These are phyloP conservation scores for Chamaecrista fasciculata DNA, from an alignment of 306 rosid species.

Conservation along the genomic window DNA sequence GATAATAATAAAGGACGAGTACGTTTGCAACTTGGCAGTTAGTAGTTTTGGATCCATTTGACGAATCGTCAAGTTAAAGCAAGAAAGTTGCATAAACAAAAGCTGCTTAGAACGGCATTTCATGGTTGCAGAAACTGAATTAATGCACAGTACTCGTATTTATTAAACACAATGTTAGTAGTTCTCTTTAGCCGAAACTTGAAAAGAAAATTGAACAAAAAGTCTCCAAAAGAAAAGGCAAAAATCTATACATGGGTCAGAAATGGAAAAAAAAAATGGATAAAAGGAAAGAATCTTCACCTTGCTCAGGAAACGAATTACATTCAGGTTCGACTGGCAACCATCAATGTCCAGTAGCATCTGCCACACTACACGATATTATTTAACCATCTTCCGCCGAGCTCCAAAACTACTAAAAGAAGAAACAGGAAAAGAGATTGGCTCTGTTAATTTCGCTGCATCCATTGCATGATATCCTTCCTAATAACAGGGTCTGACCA, in stretches of 20 bases:
- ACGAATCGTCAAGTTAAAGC: neutral
- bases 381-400: conserved; percentile 3
- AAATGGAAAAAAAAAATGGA: neutral
- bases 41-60: no score
- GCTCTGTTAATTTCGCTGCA: conserved; percentile 46
- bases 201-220: conserved; percentile 1
- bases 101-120: neutral
- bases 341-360: conserved; percentile 2
- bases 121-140: neutral
- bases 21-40: no score
- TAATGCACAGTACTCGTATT: neutral
- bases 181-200: conserved; percentile 17
- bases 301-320: neutral
- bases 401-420: conserved; percentile 5
- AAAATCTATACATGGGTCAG: conserved; percentile 26
- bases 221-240: conserved; percentile 23
- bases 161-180: conserved; percentile 13
- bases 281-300: neutral
- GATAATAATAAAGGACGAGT: no score
- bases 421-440: neutral
- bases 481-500: conserved; percentile 57
- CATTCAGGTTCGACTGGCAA: neutral
- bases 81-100: neutral
- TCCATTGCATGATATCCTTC: conserved; percentile 75
- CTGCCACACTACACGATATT: neutral